These are phyloP conservation scores for Aspergillaceae sp. DNA, from an alignment of 2,329 filamentous ascomycete species.

Conservation along the genomic window DNA sequence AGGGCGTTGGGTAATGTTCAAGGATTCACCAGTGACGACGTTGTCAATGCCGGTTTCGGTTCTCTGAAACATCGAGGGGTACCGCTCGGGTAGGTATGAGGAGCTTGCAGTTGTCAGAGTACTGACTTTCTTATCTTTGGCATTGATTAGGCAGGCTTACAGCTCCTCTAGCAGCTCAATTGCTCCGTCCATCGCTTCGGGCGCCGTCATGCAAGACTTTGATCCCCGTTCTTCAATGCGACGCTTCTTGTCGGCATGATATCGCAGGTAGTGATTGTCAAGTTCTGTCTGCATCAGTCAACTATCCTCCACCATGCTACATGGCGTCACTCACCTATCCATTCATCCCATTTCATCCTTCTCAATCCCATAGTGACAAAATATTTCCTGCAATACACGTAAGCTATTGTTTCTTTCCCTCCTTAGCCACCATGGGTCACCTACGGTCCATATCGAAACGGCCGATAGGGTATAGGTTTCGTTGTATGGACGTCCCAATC, in stretches of 20 bases:
- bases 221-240: constrained; percentile 58
- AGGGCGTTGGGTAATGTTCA: constrained; percentile 58
- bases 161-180: constrained; percentile 70
- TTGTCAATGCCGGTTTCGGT: constrained; percentile 62
- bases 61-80: constrained; percentile 60
- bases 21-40: constrained; percentile 59
- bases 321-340: constrained; percentile 47
- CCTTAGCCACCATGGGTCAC: constrained; percentile 7
- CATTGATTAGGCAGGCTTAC: constrained; percentile 15
- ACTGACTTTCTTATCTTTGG: not conserved
- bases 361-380: constrained; percentile 69
- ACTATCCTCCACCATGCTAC: not conserved
- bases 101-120: constrained; percentile 18
- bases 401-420: too few relatives aligned
- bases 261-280: constrained; percentile 68
- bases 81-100: constrained; percentile 63
- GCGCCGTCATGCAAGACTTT: constrained; percentile 61
- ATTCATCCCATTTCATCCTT: constrained; percentile 60
- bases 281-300: constrained; percentile 46
- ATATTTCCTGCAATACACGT: constrained; percentile 45
- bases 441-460: constrained; percentile 64
- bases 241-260: constrained; percentile 60
- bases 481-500: constrained; percentile 61
- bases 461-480: constrained; percentile 66
- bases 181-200: constrained; percentile 62